phyloP scores from a whole-genome alignment of 1,284 basidiomycete genomes.

The Baeospora myosura region DNA sequence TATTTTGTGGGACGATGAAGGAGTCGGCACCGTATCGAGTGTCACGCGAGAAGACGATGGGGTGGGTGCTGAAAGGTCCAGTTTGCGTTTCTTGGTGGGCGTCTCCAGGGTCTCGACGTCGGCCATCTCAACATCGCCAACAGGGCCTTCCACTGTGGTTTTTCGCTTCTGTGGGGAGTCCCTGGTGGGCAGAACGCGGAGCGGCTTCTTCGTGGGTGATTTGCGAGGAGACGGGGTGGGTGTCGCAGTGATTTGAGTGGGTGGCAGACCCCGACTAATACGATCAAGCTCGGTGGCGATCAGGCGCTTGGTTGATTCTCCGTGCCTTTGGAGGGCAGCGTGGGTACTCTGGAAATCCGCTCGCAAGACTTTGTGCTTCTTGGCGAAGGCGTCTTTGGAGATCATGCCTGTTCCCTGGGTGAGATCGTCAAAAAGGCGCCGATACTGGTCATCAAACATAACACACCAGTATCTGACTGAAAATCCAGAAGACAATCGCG shows the following conservation, averaged over 20 bases:
- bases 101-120: no score
- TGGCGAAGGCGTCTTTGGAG: slow-evolving; percentile 11
- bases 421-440: slow-evolving; percentile 8
- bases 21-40: no score
- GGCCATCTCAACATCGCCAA: no score
- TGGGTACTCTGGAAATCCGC: background rate
- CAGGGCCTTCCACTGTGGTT: no score
- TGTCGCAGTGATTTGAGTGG: background rate
- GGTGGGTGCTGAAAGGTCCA: no score
- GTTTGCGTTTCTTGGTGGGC: no score
- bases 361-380: slow-evolving; percentile 3
- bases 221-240: slow-evolving; percentile 9
- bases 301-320: background rate
- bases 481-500: slow-evolving; percentile 20
- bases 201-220: slow-evolving; percentile 9
- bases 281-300: background rate
- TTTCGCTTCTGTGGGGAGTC: no score
- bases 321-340: background rate
- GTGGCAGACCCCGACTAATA: background rate
- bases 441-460: slow-evolving; percentile 3
- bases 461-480: slow-evolving; percentile 14
- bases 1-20: no score
- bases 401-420: slow-evolving; percentile 12
- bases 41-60: no score
- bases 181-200: no score